These are phyloP conservation scores for Platanthera zijinensis DNA, from an alignment of 106 monocot species.

Conservation along the genomic window DNA sequence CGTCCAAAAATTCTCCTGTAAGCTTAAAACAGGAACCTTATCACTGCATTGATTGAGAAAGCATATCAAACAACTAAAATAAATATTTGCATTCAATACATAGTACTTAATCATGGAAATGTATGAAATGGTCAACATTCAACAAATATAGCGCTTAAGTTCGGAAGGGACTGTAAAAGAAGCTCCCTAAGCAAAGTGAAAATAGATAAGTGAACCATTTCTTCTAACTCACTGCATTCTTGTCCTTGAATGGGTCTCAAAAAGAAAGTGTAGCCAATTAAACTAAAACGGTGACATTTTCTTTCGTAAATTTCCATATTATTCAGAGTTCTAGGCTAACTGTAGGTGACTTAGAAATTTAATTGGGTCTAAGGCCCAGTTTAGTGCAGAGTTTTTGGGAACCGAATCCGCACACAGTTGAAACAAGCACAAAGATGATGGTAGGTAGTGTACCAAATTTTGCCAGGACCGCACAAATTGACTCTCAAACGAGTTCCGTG, in stretches of 20 bases:
- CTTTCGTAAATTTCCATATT: too few relatives aligned
- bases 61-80: background rate
- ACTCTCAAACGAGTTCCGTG: too few relatives aligned
- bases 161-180: background rate
- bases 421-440: too few relatives aligned
- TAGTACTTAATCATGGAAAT: background rate
- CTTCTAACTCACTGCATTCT: background rate
- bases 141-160: background rate
- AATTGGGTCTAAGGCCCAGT: too few relatives aligned
- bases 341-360: too few relatives aligned
- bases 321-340: too few relatives aligned
- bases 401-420: too few relatives aligned
- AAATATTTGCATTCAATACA: background rate
- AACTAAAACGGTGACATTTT: background rate
- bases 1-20: slow-evolving; percentile 79
- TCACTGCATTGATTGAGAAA: background rate
- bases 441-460: too few relatives aligned
- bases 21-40: slow-evolving; percentile 5
- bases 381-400: too few relatives aligned
- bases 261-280: background rate
- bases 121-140: background rate
- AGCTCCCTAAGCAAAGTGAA: background rate
- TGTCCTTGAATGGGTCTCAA: background rate
- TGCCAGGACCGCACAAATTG: too few relatives aligned
- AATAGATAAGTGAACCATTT: background rate